Evolutionary conservation across 257 asterid species (phyloP), one percentile per base, ranked within the genome.

Genomic region (Galeopsis tetrahit): DNA sequence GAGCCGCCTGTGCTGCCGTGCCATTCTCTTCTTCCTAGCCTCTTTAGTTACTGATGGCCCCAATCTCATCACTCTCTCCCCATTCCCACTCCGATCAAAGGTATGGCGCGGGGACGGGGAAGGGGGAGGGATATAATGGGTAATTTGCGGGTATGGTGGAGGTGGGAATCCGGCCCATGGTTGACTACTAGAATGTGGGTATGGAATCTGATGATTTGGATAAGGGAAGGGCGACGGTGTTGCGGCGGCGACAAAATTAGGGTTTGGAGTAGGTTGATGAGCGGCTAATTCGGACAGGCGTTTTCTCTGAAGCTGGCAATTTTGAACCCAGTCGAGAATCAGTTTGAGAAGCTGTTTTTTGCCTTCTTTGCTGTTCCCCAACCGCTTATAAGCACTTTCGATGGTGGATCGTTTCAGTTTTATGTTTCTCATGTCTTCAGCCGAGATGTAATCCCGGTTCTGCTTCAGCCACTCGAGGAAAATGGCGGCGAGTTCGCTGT

Each of bases 11-110:
- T 95, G 98, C 4, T 95, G 98, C 2, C 97, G 85, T 3, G 96
- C 98, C 98, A 95, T 95, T 75, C 99, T 80, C 53, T 87, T 95
- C 92, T 92, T 92, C 78, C 99, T 70, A 0, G 99, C 98, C 78
- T 92, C 99, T 69, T 86, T 95, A 5, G 98, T 89, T 0, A 94
- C 97, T 1, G 93, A 83, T 48, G 90, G 63, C 7, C 97, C 93
- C 66, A 81, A 65, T 48, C 88, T 81, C 72, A 84, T 75, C 65
- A 78, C 21, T 56, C 82, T 76, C 36, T 88, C 90, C 17, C 91
- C 90, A 43, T 78, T 81, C 31, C 55, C 55, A 48, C n/a, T 48
- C 7, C 81, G 83, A 46, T 81, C 90, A 13, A 38, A 78, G 40
- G 81, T 40, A 60, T 81, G 96, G 71, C 83, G 85, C 0, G 85